Percentiles rank a stretch among this genome's conserved stretches.
Evolutionary conservation across 1,284 basidiomycete species (phyloP).

Genomic region (Paramarasmius palmivorus): DNA sequence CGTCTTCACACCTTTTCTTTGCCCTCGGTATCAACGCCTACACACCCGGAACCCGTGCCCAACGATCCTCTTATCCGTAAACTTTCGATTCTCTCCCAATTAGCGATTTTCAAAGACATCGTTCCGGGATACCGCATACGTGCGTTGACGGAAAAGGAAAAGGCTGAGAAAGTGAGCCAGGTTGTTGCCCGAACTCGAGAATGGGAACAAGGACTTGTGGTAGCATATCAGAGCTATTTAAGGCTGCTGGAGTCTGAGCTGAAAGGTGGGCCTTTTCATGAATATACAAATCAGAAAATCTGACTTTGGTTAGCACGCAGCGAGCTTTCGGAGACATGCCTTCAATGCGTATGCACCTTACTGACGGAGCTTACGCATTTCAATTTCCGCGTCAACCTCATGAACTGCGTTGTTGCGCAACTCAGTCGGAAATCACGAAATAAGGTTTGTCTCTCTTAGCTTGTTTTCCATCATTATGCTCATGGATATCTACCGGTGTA

Average conservation of each 20-base stretch:
- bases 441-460: conserved; percentile 50
- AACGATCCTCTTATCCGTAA: conserved; percentile 88
- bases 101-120: conserved; percentile 95
- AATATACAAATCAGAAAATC: not conserved
- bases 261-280: conserved; percentile 75
- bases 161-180: conserved; percentile 92
- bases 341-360: conserved; percentile 89
- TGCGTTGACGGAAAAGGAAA: conserved; percentile 86
- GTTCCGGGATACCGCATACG: conserved; percentile 92
- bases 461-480: conserved; percentile 5
- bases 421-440: conserved; percentile 90
- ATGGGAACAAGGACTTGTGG: conserved; percentile 95
- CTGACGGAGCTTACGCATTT: conserved; percentile 89
- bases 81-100: conserved; percentile 86
- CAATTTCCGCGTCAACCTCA: conserved; percentile 95
- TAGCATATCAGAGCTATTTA: conserved; percentile 88
- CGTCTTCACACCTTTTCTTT: conserved; percentile 86
- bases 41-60: conserved; percentile 63
- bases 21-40: conserved; percentile 64
- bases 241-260: conserved; percentile 84
- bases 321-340: conserved; percentile 69
- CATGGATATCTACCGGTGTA: conserved; percentile 26
- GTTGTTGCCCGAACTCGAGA: conserved; percentile 89
- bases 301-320: conserved; percentile 55
- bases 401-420: conserved; percentile 83